Evolutionary conservation across 2,329 filamentous ascomycete species (phyloP).

Genomic region (Aspergillus brunneoviolaceus): DNA sequence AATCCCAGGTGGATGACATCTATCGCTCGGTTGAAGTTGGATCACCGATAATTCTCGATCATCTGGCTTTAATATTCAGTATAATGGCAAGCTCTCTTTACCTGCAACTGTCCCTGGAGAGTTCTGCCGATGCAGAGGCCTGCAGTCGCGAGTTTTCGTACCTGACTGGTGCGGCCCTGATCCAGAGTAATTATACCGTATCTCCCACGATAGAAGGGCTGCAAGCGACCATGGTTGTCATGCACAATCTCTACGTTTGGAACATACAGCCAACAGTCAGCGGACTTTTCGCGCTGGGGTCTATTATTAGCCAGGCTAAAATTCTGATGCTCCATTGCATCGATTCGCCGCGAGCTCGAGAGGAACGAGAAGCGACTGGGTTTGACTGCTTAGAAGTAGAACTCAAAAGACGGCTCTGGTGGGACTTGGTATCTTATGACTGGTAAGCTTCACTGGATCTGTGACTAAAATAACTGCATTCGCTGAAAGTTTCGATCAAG

Average conservation of each 20-base stretch:
- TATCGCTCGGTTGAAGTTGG: conserved; percentile 28
- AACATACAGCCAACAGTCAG: conserved; percentile 25
- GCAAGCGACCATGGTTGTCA: conserved; percentile 33
- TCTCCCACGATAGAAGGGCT: conserved; percentile 35
- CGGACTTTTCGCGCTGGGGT: conserved; percentile 25
- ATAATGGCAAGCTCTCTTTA: conserved; percentile 34
- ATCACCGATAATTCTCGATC: conserved; percentile 21
- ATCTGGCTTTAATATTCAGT: conserved; percentile 37
- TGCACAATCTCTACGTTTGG: conserved; percentile 29
- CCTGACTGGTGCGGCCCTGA: conserved; percentile 32
- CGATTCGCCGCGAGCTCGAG: conserved; percentile 26
- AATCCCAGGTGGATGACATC: conserved; percentile 28
- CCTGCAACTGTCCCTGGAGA: conserved; percentile 23
- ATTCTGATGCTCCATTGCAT: conserved; percentile 38
- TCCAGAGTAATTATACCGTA: conserved; percentile 30
- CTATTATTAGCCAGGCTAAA: conserved; percentile 32
- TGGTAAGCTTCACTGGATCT: conserved; percentile 31
- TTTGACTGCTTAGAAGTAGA: conserved; percentile 33
- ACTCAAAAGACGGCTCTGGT: conserved; percentile 44
- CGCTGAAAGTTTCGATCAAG: conserved; percentile 21
- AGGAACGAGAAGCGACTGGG: conserved; percentile 17
- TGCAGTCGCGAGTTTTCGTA: conserved; percentile 30
- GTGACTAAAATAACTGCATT: too few relatives aligned
- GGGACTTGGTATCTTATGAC: conserved; percentile 46
- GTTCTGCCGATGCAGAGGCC: conserved; percentile 20